Base-by-base conservation (phyloP, 768 basidiomycete genomes). In the Mycena haematopus region DNA sequence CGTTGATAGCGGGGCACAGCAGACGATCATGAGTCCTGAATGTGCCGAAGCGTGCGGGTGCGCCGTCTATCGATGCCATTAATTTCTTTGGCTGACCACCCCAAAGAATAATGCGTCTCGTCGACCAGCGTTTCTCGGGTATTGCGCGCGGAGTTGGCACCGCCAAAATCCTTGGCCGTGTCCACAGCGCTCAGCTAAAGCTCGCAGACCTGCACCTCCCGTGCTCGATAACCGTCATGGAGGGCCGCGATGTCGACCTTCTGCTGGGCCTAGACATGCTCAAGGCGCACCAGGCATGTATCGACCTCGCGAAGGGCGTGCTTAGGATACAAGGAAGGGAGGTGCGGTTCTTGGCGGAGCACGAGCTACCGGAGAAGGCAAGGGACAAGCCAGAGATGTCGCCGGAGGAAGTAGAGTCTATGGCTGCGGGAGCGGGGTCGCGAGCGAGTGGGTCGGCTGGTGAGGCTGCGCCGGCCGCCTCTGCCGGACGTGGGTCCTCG, bases 221-320 rank as follows among this genome's bases (percentile, higher is more conserved):
- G 0, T 98, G 96, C 74, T 87, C 94, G 0, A 93, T 99, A 74
- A 95, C 94, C 9, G 88, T 99, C 64, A 92, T 99, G 85, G 97
- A 99, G 85, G 95, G 95, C 38, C 86, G 89, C 33, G 89, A 92
- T 60, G 95, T 99, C 49, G 96, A 99, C 71, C 86, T 99, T n/a
- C 80, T 99, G 3, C 89, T 99, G 44, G 97, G 97, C 8, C 84
- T 99, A n/a, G 97, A 99, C 82, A 99, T 99, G 97, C 86, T 99
- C 63, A 98, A 95, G 76, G 92, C 95, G 0, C 93, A 98, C 73
- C 95, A 97, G 72, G 96, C 95, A 6, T 92, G 89, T 71, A 98
- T 99, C 74, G 97, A 99, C 75, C 85, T 99, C 24, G 82, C 89
- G 68, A 94, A 94, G 74, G 86, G 88, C 66, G 91, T 92, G 14